Conservation (phyloP, 345 rosid genomes). For the Arabis hirsuta region DNA sequence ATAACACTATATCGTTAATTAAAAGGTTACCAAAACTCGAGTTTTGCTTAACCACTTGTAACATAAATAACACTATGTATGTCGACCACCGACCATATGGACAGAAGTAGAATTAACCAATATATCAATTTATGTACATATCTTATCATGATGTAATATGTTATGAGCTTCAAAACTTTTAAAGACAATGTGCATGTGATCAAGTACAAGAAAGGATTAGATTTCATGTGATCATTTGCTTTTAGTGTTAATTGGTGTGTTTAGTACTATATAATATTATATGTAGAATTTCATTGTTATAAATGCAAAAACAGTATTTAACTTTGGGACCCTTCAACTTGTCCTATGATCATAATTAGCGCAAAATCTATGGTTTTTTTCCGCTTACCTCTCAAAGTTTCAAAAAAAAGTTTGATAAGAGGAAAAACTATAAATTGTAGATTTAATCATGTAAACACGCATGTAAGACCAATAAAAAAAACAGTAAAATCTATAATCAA, state of each 20-base stretch:
- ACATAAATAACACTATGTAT: constrained; percentile 19
- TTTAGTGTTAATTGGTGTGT: constrained; percentile 25
- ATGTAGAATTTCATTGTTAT: constrained; percentile 2
- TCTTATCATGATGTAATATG: constrained; percentile 30
- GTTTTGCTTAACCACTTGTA: constrained; percentile 34
- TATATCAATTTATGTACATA: constrained; percentile 24
- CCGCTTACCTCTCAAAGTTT: background rate
- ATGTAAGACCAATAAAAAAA: background rate
- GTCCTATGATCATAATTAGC: background rate
- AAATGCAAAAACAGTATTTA: background rate
- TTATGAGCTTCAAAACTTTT: constrained; percentile 28
- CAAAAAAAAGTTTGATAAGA: background rate
- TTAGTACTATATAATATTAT: constrained; percentile 4
- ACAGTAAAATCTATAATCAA: background rate
- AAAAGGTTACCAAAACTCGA: constrained; percentile 29
- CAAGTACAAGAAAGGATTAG: constrained; percentile 55
- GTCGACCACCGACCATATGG: constrained; percentile 41
- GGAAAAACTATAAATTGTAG: background rate
- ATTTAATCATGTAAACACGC: background rate
- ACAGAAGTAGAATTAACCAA: constrained; percentile 37
- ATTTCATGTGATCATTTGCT: constrained; percentile 60
- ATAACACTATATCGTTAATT: constrained; percentile 30
- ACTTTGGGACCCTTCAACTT: background rate
- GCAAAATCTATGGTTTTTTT: background rate
- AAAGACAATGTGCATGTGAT: constrained; percentile 60